Percentiles rank a stretch among this genome's conserved stretches.
Conservation (phyloP, 208 protist species). For the Trypanosoma melophagium region DNA sequence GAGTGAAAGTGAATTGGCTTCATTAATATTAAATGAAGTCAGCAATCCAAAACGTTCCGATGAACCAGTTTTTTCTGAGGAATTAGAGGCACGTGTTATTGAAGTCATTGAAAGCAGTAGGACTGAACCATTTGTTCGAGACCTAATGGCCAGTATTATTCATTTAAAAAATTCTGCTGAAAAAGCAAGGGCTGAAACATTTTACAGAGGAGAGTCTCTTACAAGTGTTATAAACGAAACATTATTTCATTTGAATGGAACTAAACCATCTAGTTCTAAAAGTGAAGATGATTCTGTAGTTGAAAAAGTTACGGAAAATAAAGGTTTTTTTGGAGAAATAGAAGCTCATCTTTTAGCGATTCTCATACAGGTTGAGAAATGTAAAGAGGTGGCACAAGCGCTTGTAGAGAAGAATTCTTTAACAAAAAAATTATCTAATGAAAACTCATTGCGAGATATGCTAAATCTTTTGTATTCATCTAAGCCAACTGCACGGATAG, state of each 20-base stretch:
- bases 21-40: conserved; percentile 22
- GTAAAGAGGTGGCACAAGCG: conserved; percentile 24
- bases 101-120: conserved; percentile 15
- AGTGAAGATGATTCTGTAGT: conserved; percentile 1
- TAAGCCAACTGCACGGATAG: background rate
- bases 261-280: background rate
- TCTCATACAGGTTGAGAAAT: conserved; percentile 47
- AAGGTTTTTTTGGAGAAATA: conserved; percentile 6
- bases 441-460: conserved; percentile 21
- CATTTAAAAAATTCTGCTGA: conserved; percentile 27
- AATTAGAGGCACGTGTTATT: conserved; percentile 20
- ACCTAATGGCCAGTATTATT: conserved; percentile 23
- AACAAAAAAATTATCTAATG: conserved; percentile 2
- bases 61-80: conserved; percentile 25
- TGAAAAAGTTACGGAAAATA: conserved; percentile 10
- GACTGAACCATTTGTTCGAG: conserved; percentile 10
- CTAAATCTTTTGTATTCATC: conserved; percentile 11
- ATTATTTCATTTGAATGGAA: conserved; percentile 31
- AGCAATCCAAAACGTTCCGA: background rate
- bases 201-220: conserved; percentile 14
- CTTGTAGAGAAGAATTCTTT: conserved; percentile 13
- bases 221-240: conserved; percentile 23
- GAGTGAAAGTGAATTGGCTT: conserved; percentile 5
- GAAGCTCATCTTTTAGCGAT: conserved; percentile 30
- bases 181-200: conserved; percentile 5